Percentiles rank a stretch among this genome's conserved stretches.
These are phyloP conservation scores for Penicillium sp. DNA, from an alignment of 2,329 filamentous ascomycete species.

Conservation along the genomic window DNA sequence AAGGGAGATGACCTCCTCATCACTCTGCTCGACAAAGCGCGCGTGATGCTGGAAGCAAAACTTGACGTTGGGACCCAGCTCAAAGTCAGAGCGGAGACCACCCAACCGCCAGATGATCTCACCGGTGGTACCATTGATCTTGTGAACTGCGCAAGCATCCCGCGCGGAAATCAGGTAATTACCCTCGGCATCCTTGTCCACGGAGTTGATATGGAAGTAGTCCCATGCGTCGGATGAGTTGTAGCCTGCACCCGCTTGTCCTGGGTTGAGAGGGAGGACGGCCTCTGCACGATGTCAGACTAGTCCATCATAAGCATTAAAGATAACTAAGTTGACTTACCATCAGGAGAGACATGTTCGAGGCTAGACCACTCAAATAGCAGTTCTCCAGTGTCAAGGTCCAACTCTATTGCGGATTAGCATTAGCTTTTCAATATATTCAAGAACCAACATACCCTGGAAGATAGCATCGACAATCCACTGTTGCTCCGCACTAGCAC, in stretches of 20 bases:
- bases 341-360: too few relatives aligned
- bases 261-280: constrained; percentile 46
- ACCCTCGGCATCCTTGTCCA: constrained; percentile 42
- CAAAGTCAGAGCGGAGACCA: constrained; percentile 48
- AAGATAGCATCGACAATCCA: constrained; percentile 59
- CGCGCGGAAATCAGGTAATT: constrained; percentile 53
- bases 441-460: constrained; percentile 46
- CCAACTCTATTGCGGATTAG: constrained; percentile 31
- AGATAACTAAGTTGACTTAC: too few relatives aligned
- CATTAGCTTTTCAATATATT: neutral
- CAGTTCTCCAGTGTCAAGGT: constrained; percentile 47
- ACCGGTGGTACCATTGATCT: constrained; percentile 48
- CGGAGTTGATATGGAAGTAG: constrained; percentile 53
- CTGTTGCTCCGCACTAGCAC: constrained; percentile 50
- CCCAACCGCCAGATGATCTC: constrained; percentile 52
- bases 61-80: constrained; percentile 43
- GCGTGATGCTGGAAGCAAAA: constrained; percentile 56
- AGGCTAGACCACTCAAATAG: too few relatives aligned
- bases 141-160: constrained; percentile 49
- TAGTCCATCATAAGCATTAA: too few relatives aligned
- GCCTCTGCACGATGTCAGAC: too few relatives aligned
- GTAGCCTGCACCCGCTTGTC: constrained; percentile 43
- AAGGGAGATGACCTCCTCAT: constrained; percentile 53
- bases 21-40: constrained; percentile 48
- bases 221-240: constrained; percentile 49